phyloP scores from a whole-genome alignment of 768 basidiomycete genomes.

The Trametes villosa region DNA sequence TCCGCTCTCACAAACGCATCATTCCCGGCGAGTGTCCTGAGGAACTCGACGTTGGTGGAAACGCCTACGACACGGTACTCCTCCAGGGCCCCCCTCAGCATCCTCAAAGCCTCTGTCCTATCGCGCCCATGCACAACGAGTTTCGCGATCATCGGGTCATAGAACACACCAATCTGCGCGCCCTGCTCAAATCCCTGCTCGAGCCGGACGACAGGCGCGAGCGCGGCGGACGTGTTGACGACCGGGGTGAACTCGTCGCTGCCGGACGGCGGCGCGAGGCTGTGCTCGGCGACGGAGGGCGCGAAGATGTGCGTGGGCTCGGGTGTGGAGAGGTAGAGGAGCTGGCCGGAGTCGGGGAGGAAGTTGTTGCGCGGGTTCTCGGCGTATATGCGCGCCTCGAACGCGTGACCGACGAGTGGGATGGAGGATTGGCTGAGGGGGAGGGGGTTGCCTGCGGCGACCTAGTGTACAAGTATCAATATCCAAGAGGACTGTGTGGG shows the following conservation, averaged over 20 bases:
- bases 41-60: conserved; percentile 89
- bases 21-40: conserved; percentile 78
- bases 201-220: conserved; percentile 74
- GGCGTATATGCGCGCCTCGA: conserved; percentile 94
- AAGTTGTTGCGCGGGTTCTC: conserved; percentile 94
- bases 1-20: conserved; percentile 75
- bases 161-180: conserved; percentile 83
- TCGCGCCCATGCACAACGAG: conserved; percentile 88
- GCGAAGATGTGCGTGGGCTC: conserved; percentile 72
- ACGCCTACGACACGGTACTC: conserved; percentile 92
- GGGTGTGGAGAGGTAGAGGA: conserved; percentile 84
- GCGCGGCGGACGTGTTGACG: conserved; percentile 25
- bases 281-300: conserved; percentile 42
- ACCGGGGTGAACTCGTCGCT: conserved; percentile 19
- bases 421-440: conserved; percentile 78
- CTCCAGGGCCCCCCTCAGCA: conserved; percentile 79
- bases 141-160: conserved; percentile 92
- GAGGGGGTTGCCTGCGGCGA: conserved; percentile 87
- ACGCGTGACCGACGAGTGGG: conserved; percentile 89
- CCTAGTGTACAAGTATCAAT: conserved; percentile 45
- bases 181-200: conserved; percentile 89
- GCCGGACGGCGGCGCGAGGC: not conserved
- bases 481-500: not conserved
- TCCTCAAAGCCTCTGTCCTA: conserved; percentile 80
- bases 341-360: conserved; percentile 85